Evolutionary conservation across 2,329 filamentous ascomycete genomes (phyloP), one percentile per base, ranked within the genome.

Genomic region (Trichoderma gracile): DNA sequence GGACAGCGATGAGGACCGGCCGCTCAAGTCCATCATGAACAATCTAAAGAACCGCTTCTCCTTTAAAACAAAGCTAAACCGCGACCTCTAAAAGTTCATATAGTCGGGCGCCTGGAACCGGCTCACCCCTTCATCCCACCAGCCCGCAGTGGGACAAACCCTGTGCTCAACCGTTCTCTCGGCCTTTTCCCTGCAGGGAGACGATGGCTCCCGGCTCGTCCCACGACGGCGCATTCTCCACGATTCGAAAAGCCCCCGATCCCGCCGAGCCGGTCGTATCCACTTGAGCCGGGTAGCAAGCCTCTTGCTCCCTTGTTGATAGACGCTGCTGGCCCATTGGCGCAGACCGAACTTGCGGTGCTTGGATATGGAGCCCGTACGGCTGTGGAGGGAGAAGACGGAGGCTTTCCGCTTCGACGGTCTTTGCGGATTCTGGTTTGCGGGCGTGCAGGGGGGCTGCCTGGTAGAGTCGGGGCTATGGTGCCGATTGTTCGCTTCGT

Each of bases 61-160:
- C 10, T 10, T 14, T 10, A 14, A 14, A 12, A 4, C 14, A 10
- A 14, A 5, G 3, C 10, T 38, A 3, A 3, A 12, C 12, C 33
- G 33, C 10, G 2, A 14, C 3, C 33, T 38, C 33, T 38, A 67
- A 67, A 68, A 76, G 42, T 67, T 65, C 69, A 76, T 74, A 73
- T 75, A 77, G 23, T 69, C 64, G 5, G 74, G 74, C 14, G 73
- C 73, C 19, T 69, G 71, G 62, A 74, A 78, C 64, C 69, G 73
- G 23, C 70, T 70, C 3, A 75, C 72, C 4, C 74, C 75, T 8
- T 75, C 74, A 53, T 68, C 71, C 77, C 77, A 78, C 75, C 76
- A 78, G 17, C 73, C 71, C 40, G 74, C 67, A 38, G 71, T 67
- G 14, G 69, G 70, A 47, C 67, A 67, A 4, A 67, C 65, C 42